These are phyloP conservation scores for Russula griseocarnosa DNA, from an alignment of 768 basidiomycete species.

Conservation along the genomic window DNA sequence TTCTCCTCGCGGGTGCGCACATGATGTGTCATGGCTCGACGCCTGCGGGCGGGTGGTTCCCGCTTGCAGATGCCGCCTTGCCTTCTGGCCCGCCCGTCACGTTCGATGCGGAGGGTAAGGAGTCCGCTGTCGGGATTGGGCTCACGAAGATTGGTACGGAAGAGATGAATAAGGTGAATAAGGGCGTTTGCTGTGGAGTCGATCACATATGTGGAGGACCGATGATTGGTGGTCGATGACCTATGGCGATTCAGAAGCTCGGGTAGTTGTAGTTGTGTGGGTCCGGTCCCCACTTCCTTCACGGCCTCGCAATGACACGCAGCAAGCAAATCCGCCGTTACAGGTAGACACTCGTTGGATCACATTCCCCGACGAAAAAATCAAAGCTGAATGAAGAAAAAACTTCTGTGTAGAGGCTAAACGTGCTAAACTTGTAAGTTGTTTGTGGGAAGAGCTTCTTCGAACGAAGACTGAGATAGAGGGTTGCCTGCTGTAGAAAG, in stretches of 20 bases:
- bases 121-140: conserved; percentile 84
- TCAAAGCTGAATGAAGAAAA: no score
- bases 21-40: conserved; percentile 99
- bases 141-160: conserved; percentile 77
- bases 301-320: no score
- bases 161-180: conserved; percentile 86
- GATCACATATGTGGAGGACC: conserved; percentile 75
- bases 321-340: neutral
- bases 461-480: neutral
- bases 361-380: no score
- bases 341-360: neutral
- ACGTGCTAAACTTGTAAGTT: conserved; percentile 22
- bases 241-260: conserved; percentile 64
- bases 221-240: no score
- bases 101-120: conserved; percentile 93
- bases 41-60: conserved; percentile 84
- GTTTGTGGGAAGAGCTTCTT: neutral
- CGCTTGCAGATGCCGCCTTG: conserved; percentile 63
- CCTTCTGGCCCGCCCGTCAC: conserved; percentile 78
- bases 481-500: neutral
- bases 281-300: no score
- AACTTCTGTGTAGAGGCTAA: conserved; percentile 14
- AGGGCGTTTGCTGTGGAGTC: conserved; percentile 88
- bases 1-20: conserved; percentile 86
- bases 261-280: conserved; percentile 34